Evolutionary conservation across 192 early-diverging fungal species (phyloP), one percentile per base, ranked within the genome.

Genomic region (Coemansia sp.): DNA sequence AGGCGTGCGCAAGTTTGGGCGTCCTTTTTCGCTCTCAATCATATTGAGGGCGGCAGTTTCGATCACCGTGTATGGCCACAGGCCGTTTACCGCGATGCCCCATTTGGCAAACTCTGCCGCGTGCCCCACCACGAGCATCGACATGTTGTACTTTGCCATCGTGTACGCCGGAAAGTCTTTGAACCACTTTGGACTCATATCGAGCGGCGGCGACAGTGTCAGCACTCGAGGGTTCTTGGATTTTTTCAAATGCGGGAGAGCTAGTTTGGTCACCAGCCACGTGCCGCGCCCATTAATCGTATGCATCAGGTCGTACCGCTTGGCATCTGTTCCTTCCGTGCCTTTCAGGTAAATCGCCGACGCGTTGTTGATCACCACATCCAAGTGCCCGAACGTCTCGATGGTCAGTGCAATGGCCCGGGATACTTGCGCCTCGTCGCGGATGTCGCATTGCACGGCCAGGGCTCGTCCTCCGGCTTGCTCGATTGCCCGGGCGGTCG

Each of bases 281-380:
- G 90, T 91, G 3, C 91, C 90, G 40, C 91, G 84, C 5, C 88
- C 87, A 59, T 93, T 92, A 78, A 93, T 83, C 48, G 76, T 70
- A 77, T 89, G 86, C 88, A 89, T 91, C 68, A 91, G 64, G 65
- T 90, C 87, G 64, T 89, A 89, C 69, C 82, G 84, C 69, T 89
- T 89, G 56, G 67, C 71, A 7, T 70, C 57, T 0, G 87, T 87
- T 20, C 56, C 52, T 62, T 82, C 79, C 0, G 88, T 89, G 57
- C 85, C 64, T 12, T 79, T 87, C 65, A 92, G 64, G 42, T 73
- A 74, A 59, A 94, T 91, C 0, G 91, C 93, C 20, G 87, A 89
- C 5, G 93, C 85, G 56, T 89, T 86, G 78, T 92, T 94, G 78
- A 92, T 75, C 7, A 94, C 77, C 56, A 94, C 90, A 66, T 94